These are phyloP conservation scores for Hippophae tibetana DNA, from an alignment of 306 rosid genomes.

Conservation along the genomic window DNA sequence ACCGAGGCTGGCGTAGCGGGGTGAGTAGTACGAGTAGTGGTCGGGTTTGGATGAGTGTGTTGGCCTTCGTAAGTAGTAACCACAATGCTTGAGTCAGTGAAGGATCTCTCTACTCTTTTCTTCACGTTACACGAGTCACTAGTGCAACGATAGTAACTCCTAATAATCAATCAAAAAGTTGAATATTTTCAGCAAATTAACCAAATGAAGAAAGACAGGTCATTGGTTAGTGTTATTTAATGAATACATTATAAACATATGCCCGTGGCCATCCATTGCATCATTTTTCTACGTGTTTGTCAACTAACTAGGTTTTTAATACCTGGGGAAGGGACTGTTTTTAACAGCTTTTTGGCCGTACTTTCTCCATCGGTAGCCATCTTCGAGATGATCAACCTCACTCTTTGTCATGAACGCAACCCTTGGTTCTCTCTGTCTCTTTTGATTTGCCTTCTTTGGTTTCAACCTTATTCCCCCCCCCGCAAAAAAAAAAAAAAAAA, in stretches of 20 bases:
- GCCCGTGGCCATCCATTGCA: no score
- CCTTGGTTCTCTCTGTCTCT: conserved; percentile 77
- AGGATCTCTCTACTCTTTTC: conserved; percentile 84
- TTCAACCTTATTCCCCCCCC: conserved; percentile 55
- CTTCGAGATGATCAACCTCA: conserved; percentile 97
- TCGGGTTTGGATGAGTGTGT: conserved; percentile 69
- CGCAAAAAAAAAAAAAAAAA: background rate
- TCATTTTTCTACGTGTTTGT: no score
- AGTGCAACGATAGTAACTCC: conserved; percentile 99
- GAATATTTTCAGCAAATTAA: no score
- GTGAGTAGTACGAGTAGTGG: conserved; percentile 41
- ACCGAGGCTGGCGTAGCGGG: conserved; percentile 10
- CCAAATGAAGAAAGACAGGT: no score
- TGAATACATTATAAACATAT: no score
- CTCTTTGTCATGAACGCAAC: conserved; percentile 94
- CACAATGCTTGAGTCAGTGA: conserved; percentile 59
- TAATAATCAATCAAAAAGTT: conserved; percentile 5
- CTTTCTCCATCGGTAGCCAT: conserved; percentile 98
- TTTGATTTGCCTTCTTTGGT: conserved; percentile 59
- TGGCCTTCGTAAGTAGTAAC: conserved; percentile 95
- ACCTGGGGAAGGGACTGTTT: conserved; percentile 95
- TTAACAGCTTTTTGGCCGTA: conserved; percentile 97
- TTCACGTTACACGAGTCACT: conserved; percentile 73
- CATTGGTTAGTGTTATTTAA: no score
- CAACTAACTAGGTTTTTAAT: background rate